Evolutionary conservation across 768 basidiomycete species (phyloP), one percentile per base, ranked within the genome.

Genomic region (Agaricus subrufescens): DNA sequence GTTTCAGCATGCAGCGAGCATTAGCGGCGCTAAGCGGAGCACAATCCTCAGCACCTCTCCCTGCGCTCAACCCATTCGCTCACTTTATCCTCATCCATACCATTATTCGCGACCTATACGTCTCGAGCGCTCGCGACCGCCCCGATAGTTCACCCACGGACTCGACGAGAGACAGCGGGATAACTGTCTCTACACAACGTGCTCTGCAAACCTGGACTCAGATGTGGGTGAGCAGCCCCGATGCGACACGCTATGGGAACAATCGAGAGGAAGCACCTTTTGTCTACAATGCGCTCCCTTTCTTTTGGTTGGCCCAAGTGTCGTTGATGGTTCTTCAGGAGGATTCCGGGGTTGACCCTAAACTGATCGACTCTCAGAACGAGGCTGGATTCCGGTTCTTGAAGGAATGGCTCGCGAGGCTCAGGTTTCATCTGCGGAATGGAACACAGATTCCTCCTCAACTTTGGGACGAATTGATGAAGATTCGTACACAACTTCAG

Each of bases 261-360:
- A 60, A 61, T 44, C 54, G 51, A 11, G 63, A 68, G 12, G 71
- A 70, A 42, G 69, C 70, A 9, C 68, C 75, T 3, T 77, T 78
- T 63, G 63, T 75, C 15, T 71, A 63, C 57, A 70, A 78, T 56
- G 78, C 77, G 15, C 66, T 84, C 10, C 82, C 83, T 9, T 82
- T 82, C 66, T 85, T 84, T 66, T 85, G 83, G 84, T 74, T 85
- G 29, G 82, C 78, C 12, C 78, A 84, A 64, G 75, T 82, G 38
- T 73, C 79, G 10, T 66, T 83, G 25, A 64, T 80, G 46, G 81
- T 79, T 30, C 73, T 77, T 59, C 79, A 81, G 62, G 79, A 82
- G 57, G 74, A 73, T n/a, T 66, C 47, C 29, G 54, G 29, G 61
- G 70, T 61, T 45, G 62, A 62, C 49, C 45, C 63, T 37, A 58